Base-by-base conservation (phyloP, 768 basidiomycete species). In the Collybiopsis luxurians region DNA sequence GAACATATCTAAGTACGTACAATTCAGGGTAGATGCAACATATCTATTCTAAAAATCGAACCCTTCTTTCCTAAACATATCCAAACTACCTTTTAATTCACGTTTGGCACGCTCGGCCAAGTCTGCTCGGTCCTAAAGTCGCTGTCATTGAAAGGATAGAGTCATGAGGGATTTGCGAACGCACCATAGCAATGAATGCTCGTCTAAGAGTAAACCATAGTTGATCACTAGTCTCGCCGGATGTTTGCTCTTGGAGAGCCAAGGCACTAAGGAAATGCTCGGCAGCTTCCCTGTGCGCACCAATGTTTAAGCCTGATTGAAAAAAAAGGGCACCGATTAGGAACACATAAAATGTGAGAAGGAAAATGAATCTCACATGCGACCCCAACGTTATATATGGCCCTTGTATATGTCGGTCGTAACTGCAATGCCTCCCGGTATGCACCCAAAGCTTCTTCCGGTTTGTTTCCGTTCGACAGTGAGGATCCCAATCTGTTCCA, bases 401-500 rank as follows among this genome's bases (percentile, higher is more conserved):
- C 97, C 11, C 97, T 86, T 1, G 97, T 98, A 69, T 97, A 99
- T 0, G 94, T 95, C 26, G 97, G 97, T 38, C 94, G 84, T 46
- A 98, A 74, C 64, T 85, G 87, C 24, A 99, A 79, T 0, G 97
- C 97, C 68, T 95, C 86, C 58, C 90, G 81, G 69, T 99, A 97
- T 13, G 89, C 90, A 15, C 89, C 89, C 9, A 94, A 73, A 3
- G 96, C 95, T 69, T 95, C 93, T 70, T 98, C 97, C 0, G 97
- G 94, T 60, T 91, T 89, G 61, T 84, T 92, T 0, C 92, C 94
- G 67, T 99, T 99, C 5, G 95, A 96, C 24, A 99, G 78, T 3
- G 89, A 92, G 1, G 95, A 97, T 4, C 97, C 97, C 13, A 97
- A 75, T 50, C 97, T 79, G 70, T 99, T 99, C 97, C 97, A 99